These are phyloP conservation scores for Phyllosticta ampelicida DNA, from an alignment of 2,329 filamentous ascomycete genomes.

Conservation along the genomic window DNA sequence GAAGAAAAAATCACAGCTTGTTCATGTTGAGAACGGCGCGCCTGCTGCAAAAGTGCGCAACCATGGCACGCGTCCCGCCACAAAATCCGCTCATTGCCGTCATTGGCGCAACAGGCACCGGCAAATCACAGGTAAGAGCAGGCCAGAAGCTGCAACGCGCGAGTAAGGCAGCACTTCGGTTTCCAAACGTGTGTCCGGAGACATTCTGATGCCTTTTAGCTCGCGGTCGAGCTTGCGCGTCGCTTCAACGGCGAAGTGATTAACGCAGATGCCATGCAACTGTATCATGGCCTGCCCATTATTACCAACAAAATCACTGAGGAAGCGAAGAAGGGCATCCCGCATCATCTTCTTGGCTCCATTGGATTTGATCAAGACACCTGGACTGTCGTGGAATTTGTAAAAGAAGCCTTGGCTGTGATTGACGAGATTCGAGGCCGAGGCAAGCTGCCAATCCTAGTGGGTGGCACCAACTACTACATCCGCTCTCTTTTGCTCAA, in stretches of 20 bases:
- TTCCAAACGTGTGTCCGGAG: background rate
- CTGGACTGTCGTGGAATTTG: slow-evolving; percentile 75
- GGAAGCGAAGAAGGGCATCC: slow-evolving; percentile 65
- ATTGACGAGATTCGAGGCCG: slow-evolving; percentile 70
- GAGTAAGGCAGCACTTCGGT: background rate
- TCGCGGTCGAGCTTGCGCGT: slow-evolving; percentile 78
- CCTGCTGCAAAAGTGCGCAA: background rate
- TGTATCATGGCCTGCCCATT: slow-evolving; percentile 83
- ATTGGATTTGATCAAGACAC: slow-evolving; percentile 66
- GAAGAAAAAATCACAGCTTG: background rate
- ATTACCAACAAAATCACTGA: slow-evolving; percentile 86
- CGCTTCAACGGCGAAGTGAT: slow-evolving; percentile 86
- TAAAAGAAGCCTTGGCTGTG: slow-evolving; percentile 53
- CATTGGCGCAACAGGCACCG: slow-evolving; percentile 83
- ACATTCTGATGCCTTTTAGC: slow-evolving; percentile 42
- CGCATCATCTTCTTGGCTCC: slow-evolving; percentile 78
- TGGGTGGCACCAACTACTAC: slow-evolving; percentile 95
- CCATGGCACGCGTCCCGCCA: slow-evolving; percentile 12
- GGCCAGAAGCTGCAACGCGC: background rate
- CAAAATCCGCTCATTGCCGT: slow-evolving; percentile 60
- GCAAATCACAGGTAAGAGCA: slow-evolving; percentile 69
- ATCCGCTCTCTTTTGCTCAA: slow-evolving; percentile 79
- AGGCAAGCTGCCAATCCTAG: slow-evolving; percentile 76
- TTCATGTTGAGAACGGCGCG: slow-evolving; percentile 3
- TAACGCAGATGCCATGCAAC: slow-evolving; percentile 96